These are phyloP conservation scores for Pseudozyma pruni DNA, from an alignment of 1,284 basidiomycete species.

Conservation along the genomic window DNA sequence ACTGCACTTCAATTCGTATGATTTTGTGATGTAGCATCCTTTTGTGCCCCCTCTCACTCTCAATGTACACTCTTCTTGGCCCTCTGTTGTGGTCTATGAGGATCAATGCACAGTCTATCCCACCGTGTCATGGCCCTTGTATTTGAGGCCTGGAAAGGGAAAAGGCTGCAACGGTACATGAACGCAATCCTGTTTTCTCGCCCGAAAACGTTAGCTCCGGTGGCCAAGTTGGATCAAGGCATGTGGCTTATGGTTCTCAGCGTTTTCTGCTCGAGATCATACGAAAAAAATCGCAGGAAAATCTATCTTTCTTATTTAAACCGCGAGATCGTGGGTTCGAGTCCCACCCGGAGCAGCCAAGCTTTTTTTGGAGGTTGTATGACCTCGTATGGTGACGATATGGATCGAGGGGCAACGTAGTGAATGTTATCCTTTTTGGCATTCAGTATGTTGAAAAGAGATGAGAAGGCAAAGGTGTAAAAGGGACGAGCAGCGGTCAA, in stretches of 20 bases:
- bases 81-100: too few relatives aligned
- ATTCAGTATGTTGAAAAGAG: too few relatives aligned
- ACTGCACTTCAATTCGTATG: too few relatives aligned
- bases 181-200: constrained; percentile 19
- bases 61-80: not conserved
- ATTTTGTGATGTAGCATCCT: too few relatives aligned
- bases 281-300: constrained; percentile 32
- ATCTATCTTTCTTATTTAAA: constrained; percentile 11
- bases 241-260: constrained; percentile 52
- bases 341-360: constrained; percentile 43
- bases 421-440: too few relatives aligned
- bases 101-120: too few relatives aligned
- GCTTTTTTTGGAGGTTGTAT: constrained; percentile 9
- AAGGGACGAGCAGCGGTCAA: too few relatives aligned
- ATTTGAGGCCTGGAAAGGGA: too few relatives aligned
- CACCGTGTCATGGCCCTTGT: too few relatives aligned
- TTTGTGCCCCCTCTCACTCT: not conserved
- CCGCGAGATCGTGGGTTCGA: constrained; percentile 56
- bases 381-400: too few relatives aligned
- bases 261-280: constrained; percentile 22
- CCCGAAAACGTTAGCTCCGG: constrained; percentile 45
- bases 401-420: too few relatives aligned
- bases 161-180: not conserved
- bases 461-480: not conserved
- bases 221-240: constrained; percentile 57